Conservation (phyloP, 352 stramenopile genomes). For the Pseudoperonospora humuli region DNA sequence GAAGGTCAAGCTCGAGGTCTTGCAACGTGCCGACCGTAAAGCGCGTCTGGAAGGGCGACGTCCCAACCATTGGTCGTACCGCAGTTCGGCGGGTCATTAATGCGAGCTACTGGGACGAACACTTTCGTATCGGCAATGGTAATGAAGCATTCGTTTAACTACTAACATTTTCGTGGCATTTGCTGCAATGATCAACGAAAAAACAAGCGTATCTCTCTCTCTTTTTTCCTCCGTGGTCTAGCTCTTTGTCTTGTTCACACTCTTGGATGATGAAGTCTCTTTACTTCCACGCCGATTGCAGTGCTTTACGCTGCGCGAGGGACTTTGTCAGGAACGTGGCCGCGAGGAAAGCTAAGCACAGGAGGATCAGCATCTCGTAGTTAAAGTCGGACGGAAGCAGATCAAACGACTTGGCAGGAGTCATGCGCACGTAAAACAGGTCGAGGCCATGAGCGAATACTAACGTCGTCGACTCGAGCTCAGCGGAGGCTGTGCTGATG, state of each 20-base stretch:
- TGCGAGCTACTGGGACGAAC: constrained; percentile 2
- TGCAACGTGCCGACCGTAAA: constrained; percentile 75
- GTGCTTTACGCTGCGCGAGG: constrained; percentile 62
- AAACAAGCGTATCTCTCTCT: constrained; percentile 11
- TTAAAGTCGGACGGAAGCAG: constrained; percentile 95
- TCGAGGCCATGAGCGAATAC: constrained; percentile 91
- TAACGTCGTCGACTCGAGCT: constrained; percentile 94
- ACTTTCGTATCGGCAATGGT: constrained; percentile 6
- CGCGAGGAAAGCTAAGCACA: constrained; percentile 84
- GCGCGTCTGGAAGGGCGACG: constrained; percentile 61
- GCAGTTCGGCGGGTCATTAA: constrained; percentile 33
- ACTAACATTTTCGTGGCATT: background rate
- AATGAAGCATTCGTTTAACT: constrained; percentile 6
- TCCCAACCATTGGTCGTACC: constrained; percentile 69
- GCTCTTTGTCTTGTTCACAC: constrained; percentile 8
- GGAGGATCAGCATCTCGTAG: constrained; percentile 87
- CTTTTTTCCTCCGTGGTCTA: constrained; percentile 1
- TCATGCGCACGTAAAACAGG: constrained; percentile 91
- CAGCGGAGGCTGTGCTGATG: constrained; percentile 63
- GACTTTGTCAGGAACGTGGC: constrained; percentile 59
- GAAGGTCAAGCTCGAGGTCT: constrained; percentile 75
- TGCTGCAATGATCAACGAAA: constrained; percentile 6
- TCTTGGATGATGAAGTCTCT: constrained; percentile 1
- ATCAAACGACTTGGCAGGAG: constrained; percentile 93
- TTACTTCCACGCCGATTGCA: constrained; percentile 82